These are phyloP conservation scores for Kondoa malvinella DNA, from an alignment of 768 basidiomycete genomes.

Conservation along the genomic window DNA sequence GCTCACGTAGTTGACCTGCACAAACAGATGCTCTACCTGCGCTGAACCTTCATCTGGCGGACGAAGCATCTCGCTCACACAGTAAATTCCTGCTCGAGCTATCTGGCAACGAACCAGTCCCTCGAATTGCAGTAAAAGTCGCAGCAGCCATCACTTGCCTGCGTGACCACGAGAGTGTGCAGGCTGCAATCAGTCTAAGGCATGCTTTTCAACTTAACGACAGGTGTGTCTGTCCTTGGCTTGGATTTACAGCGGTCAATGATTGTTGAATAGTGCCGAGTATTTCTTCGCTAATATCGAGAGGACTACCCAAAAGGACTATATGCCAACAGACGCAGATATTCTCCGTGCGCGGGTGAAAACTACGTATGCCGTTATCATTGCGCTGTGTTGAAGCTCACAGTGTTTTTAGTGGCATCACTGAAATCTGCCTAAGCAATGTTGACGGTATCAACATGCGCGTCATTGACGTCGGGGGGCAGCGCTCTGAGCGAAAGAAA, in stretches of 20 bases:
- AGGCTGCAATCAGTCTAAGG: background rate
- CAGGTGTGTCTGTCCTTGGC: background rate
- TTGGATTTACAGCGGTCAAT: background rate
- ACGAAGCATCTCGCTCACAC: too few relatives aligned
- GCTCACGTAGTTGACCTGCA: too few relatives aligned
- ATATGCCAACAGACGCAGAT: conserved; percentile 35
- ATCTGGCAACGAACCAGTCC: too few relatives aligned
- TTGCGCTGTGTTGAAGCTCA: background rate
- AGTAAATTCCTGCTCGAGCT: too few relatives aligned
- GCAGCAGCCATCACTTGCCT: background rate
- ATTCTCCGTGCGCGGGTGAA: conserved; percentile 58
- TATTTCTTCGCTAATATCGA: conserved; percentile 17
- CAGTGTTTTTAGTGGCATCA: background rate
- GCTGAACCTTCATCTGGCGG: too few relatives aligned
- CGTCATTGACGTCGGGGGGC: conserved; percentile 79
- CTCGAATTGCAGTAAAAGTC: background rate
- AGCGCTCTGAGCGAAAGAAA: conserved; percentile 75
- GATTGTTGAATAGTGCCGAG: background rate
- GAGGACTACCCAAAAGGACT: conserved; percentile 2
- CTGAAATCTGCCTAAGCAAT: background rate
- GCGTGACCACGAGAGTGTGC: background rate
- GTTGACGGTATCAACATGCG: conserved; percentile 41
- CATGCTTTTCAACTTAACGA: background rate
- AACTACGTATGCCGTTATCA: background rate
- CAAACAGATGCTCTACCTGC: too few relatives aligned